A percentile compares a stretch with the other conserved stretches of the same genome.
Conservation (phyloP, 306 rosid species). For the barrel medic (Medicago truncatula) region MtrunA17r5.0-ANR NC_053046.1:5841001-5841500, state of each 20-base stretch:
- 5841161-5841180: no score
- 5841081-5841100: background rate
- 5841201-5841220: constrained; percentile 83
- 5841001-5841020: constrained; percentile 80
- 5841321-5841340: background rate
- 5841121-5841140: background rate
- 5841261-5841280: constrained; percentile 88
- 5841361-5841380: background rate
- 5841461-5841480: constrained; percentile 88
- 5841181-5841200: constrained; percentile 80
- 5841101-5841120: background rate
- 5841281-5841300: constrained; percentile 80
- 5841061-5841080: constrained; percentile 71
- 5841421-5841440: constrained; percentile 81
- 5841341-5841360: background rate
- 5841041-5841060: constrained; percentile 92
- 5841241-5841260: constrained; percentile 82
- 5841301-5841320: background rate
- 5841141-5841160: background rate
- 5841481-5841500: constrained; percentile 80
- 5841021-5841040: constrained; percentile 80
- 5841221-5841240: constrained; percentile 85
- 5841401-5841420: constrained; percentile 79
- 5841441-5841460: constrained; percentile 78
- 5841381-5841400: background rate